Evolutionary conservation across 2,329 filamentous ascomycete species (phyloP), one percentile per base, ranked within the genome.

Genomic region (Ilyonectria sp.): DNA sequence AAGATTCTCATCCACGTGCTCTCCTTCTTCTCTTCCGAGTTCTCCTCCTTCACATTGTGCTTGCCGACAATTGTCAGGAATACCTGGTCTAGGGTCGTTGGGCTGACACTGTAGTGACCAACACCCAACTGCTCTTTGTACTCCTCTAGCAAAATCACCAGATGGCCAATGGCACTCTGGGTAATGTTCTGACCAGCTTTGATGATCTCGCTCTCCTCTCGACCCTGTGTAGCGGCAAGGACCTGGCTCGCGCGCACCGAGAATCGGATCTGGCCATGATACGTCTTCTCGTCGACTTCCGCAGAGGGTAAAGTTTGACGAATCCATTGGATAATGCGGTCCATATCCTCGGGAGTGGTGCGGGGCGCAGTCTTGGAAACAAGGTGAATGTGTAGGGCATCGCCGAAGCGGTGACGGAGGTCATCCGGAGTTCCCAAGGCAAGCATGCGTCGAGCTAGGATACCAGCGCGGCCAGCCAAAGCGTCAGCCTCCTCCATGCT

Each of bases 401-500:
- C 91, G 10, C 94, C 95, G 76, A 95, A 94, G 61, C 91, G 89
- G 50, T 87, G 86, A 8, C 95, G 87, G 3, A 98, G 85, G 64
- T 91, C 84, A 37, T 94, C 90, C 1, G 91, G 91, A 0, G 91
- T 92, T 4, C 95, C 95, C 9, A 96, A 85, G 0, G 94, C 95
- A 23, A 98, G 86, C 94, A 98, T 97, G 35, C 91, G 87, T 73
- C 89, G 88, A 9, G 94, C 93, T 82, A 98, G 90, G 72, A 98
- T 97, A 13, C 94, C 95, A 0, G 93, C 94, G 1, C 94, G 88
- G 33, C 90, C 90, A 0, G 95, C 95, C 2, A 98, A 86, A 1
- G 94, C 94, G 76, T 97, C 94, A 0, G 95, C 95, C 81, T 98
- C 95, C 79, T 98, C 95, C 94, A 98, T 97, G 55, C 90, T 93